These are phyloP conservation scores for Xylariaceae sp. DNA, from an alignment of 2,329 filamentous ascomycete genomes.

Conservation along the genomic window DNA sequence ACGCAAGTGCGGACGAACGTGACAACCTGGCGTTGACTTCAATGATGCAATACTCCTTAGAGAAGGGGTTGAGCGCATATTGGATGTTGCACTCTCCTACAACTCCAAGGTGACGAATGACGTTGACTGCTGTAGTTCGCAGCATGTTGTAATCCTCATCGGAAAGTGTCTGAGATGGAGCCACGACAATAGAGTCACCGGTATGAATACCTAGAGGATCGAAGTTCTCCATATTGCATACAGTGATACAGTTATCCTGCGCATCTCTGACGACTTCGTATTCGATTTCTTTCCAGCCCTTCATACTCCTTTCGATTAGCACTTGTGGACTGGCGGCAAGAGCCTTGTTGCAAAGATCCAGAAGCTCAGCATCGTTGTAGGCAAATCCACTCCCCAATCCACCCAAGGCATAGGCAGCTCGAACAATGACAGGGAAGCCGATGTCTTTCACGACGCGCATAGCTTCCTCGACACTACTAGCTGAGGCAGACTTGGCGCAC, in stretches of 20 bases:
- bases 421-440: constrained; percentile 93
- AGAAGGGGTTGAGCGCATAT: constrained; percentile 93
- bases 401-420: constrained; percentile 92
- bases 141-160: constrained; percentile 99
- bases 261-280: constrained; percentile 97
- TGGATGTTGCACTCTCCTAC: constrained; percentile 99
- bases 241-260: constrained; percentile 97
- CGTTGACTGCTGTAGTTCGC: constrained; percentile 91
- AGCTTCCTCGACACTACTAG: constrained; percentile 82
- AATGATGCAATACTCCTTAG: constrained; percentile 96
- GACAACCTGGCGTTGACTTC: constrained; percentile 97
- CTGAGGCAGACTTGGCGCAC: constrained; percentile 94
- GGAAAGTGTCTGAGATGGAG: constrained; percentile 91
- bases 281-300: constrained; percentile 99
- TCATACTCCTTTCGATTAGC: constrained; percentile 96
- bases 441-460: constrained; percentile 85
- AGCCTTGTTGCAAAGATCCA: constrained; percentile 88
- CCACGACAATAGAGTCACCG: constrained; percentile 96
- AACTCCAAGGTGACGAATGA: constrained; percentile 93
- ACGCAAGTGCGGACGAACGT: constrained; percentile 89
- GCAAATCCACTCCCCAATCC: constrained; percentile 95
- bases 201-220: constrained; percentile 97
- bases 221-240: constrained; percentile 99
- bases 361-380: constrained; percentile 75
- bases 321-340: constrained; percentile 95